Evolutionary conservation across 768 basidiomycete genomes (phyloP), one percentile per base, ranked within the genome.

Genomic region (Gyrodon lividus): DNA sequence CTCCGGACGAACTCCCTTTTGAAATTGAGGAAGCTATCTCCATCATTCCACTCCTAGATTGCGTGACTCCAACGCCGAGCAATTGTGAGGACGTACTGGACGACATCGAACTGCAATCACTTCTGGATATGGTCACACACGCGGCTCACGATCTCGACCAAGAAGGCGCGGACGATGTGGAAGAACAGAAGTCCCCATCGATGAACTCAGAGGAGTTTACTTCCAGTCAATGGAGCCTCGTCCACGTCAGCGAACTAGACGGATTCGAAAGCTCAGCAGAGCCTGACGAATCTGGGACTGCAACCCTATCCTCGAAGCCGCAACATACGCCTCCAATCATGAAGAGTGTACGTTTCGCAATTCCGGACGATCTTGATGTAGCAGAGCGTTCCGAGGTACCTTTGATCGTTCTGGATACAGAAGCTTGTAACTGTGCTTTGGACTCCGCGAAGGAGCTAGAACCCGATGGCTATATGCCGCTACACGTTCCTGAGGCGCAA

Each of bases 331-430:
- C 43, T 7, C 19, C 28, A n/a, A 4, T 7, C 4, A 5, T 20
- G 35, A 45, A 50, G 40, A 45, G 30, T 23, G 52, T 48, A n/a
- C 45, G 37, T 43, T 48, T 50, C 13, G 22, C 24, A 6, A 24
- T 30, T 19, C 26, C 20, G 8, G 34, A 46, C 20, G 40, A 37
- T 4, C 19, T 20, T 14, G 31, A 14, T 22, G 17, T 16, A 5
- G 43, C 26, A 20, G 44, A 28, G n/a, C 12, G 3, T 23, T 16
- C 0, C 37, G 35, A 51, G 28, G 7, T 16, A 22, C 8, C 41
- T 17, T 26, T 13, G 17, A n/a, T 12, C 9, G 9, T 17, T 22
- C 9, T 38, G 19, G 16, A 19, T n/a, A 3, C 16, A 3, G 37
- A 33, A 10, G 43, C 48, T n/a, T 9, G 7, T 17, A 14, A 17